Evolutionary conservation across 2,329 filamentous ascomycete genomes (phyloP).

Genomic region (Diplodia intermedia): DNA sequence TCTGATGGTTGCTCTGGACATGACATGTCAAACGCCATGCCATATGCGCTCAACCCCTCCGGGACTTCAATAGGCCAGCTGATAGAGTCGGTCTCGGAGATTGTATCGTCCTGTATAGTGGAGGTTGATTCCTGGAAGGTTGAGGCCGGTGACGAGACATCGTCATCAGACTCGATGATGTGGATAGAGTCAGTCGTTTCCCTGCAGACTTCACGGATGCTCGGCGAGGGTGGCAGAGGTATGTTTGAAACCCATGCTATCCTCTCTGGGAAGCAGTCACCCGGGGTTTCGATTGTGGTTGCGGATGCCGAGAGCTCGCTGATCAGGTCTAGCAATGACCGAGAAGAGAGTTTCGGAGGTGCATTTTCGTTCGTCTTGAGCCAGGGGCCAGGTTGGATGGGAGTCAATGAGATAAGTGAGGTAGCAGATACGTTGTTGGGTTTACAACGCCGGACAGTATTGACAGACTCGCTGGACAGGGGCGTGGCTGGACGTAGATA

Average conservation of each 20-base stretch:
- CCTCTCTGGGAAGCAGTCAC: conserved; percentile 21
- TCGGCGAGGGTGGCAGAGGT: conserved; percentile 31
- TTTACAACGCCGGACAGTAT: conserved; percentile 32
- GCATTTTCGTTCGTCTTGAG: conserved; percentile 44
- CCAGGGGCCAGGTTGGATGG: conserved; percentile 39
- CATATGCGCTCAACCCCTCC: conserved; percentile 10
- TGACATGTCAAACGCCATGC: not conserved
- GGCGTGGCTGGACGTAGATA: conserved; percentile 47
- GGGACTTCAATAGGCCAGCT: conserved; percentile 18
- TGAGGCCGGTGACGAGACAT: conserved; percentile 1
- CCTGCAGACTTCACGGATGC: conserved; percentile 22
- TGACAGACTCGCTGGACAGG: conserved; percentile 33
- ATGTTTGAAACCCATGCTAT: conserved; percentile 25
- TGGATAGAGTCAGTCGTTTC: conserved; percentile 27
- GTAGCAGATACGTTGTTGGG: conserved; percentile 41
- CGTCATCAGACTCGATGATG: conserved; percentile 3
- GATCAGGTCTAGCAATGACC: conserved; percentile 45
- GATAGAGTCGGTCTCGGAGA: conserved; percentile 12
- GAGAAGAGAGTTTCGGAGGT: conserved; percentile 42
- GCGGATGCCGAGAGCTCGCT: conserved; percentile 35
- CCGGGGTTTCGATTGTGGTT: not conserved
- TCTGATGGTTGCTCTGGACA: not conserved
- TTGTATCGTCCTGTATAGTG: conserved; percentile 13
- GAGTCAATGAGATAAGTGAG: conserved; percentile 44
- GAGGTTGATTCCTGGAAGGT: conserved; percentile 20